These are phyloP conservation scores for Coemansia aciculifera DNA, from an alignment of 192 early-diverging fungal species.

Conservation along the genomic window DNA sequence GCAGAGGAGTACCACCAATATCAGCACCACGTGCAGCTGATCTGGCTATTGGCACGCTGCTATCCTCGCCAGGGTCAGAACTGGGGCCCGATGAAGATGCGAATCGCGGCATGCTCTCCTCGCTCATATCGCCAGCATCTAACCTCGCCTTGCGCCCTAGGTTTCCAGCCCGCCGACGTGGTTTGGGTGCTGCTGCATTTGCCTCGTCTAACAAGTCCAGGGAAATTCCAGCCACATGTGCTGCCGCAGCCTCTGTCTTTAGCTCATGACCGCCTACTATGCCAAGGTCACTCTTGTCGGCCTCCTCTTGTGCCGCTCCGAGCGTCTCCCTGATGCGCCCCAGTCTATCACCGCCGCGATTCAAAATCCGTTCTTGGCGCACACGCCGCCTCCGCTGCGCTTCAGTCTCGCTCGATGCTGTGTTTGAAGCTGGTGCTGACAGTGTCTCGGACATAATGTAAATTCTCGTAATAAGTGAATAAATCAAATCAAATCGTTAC, in stretches of 20 bases:
- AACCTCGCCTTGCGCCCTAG: conserved; percentile 44
- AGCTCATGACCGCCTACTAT: conserved; percentile 48
- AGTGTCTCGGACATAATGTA: conserved; percentile 14
- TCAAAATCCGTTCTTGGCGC: conserved; percentile 50
- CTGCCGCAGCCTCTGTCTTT: conserved; percentile 16
- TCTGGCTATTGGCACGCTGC: background rate
- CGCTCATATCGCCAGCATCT: conserved; percentile 12
- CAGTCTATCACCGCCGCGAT: conserved; percentile 46
- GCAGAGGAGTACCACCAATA: conserved; percentile 29
- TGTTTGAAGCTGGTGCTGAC: background rate
- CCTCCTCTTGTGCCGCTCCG: conserved; percentile 37
- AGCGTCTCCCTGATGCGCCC: conserved; percentile 44
- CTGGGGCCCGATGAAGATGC: background rate
- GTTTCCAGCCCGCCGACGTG: conserved; percentile 43
- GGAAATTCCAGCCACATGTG: conserved; percentile 18
- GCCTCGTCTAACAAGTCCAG: conserved; percentile 20
- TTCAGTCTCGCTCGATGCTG: conserved; percentile 24
- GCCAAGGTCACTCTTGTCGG: conserved; percentile 18
- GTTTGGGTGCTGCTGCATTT: conserved; percentile 5
- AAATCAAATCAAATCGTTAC: conserved; percentile 5
- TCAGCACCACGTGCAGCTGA: conserved; percentile 14
- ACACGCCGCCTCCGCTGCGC: conserved; percentile 40
- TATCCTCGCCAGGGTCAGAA: background rate
- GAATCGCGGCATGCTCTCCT: background rate
- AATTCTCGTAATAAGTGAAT: background rate